These are phyloP conservation scores for Lentinula lateritia DNA, from an alignment of 768 basidiomycete species.

Conservation along the genomic window DNA sequence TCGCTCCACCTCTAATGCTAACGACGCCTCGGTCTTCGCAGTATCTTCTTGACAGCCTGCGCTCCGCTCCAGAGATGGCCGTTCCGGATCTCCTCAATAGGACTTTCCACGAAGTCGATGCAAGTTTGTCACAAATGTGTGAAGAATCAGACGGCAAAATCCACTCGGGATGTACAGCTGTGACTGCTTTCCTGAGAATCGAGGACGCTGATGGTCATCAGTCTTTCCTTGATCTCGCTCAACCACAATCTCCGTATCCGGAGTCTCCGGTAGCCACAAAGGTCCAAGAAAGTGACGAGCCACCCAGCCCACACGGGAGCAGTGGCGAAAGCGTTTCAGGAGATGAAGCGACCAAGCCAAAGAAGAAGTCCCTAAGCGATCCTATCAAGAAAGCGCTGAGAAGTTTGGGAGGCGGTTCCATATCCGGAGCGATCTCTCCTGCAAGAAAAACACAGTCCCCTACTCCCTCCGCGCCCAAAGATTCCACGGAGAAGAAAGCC, in stretches of 20 bases:
- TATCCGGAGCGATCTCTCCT: conserved; percentile 23
- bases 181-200: conserved; percentile 89
- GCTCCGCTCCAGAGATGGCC: conserved; percentile 44
- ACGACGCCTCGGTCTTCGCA: conserved; percentile 3
- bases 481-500: conserved; percentile 18
- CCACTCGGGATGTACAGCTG: conserved; percentile 95
- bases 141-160: conserved; percentile 88
- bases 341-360: conserved; percentile 31
- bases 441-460: conserved; percentile 31
- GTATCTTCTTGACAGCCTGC: conserved; percentile 33
- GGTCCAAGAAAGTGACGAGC: conserved; percentile 16
- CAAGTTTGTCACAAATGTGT: conserved; percentile 73
- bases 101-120: conserved; percentile 93
- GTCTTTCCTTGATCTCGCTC: conserved; percentile 44
- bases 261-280: conserved; percentile 30
- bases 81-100: conserved; percentile 89
- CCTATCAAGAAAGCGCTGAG: conserved; percentile 53
- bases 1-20: not conserved
- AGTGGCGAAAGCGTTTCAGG: conserved; percentile 34
- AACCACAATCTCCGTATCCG: conserved; percentile 23
- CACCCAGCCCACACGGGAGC: conserved; percentile 35
- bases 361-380: conserved; percentile 38
- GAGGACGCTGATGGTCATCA: conserved; percentile 78
- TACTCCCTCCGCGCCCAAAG: conserved; percentile 18
- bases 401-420: conserved; percentile 38